These are phyloP conservation scores for Cenococcum geophilum DNA, from an alignment of 495 filamentous ascomycete species.

Conservation along the genomic window DNA sequence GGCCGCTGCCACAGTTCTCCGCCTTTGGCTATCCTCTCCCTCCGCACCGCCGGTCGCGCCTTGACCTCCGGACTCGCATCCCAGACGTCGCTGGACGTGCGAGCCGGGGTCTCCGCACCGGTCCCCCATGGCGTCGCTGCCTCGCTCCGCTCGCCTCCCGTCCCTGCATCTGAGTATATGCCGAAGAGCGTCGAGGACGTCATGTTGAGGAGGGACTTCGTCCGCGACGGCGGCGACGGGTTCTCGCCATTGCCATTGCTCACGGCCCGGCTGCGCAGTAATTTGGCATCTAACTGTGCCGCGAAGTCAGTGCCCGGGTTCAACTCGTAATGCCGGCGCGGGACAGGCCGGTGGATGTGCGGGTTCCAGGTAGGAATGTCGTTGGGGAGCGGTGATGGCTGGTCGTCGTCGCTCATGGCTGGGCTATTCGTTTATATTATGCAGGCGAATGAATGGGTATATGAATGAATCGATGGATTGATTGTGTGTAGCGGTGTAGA, in stretches of 20 bases:
- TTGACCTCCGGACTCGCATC: background rate
- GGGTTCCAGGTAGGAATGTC: conserved; percentile 40
- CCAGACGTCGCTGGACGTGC: conserved; percentile 24
- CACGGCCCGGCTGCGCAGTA: conserved; percentile 17
- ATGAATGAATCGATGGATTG: background rate
- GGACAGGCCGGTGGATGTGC: conserved; percentile 63
- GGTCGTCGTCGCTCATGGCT: conserved; percentile 18
- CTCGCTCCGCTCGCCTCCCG: conserved; percentile 41
- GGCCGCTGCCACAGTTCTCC: conserved; percentile 2
- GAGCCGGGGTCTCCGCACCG: conserved; percentile 57
- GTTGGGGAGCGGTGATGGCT: conserved; percentile 8
- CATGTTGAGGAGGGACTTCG: conserved; percentile 75
- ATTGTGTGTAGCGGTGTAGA: background rate
- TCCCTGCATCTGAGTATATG: conserved; percentile 71
- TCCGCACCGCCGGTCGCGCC: background rate
- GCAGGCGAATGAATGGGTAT: background rate
- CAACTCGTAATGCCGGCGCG: conserved; percentile 68
- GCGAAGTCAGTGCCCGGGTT: conserved; percentile 15
- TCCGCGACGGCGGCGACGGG: conserved; percentile 40
- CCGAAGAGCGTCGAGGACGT: conserved; percentile 84
- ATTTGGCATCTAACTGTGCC: conserved; percentile 26
- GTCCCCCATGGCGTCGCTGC: conserved; percentile 62
- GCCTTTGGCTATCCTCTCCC: background rate
- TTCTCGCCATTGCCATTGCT: background rate
- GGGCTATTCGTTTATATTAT: background rate